Evolutionary conservation across 345 rosid species (phyloP).

Genomic region (Nasturtium officinale): DNA sequence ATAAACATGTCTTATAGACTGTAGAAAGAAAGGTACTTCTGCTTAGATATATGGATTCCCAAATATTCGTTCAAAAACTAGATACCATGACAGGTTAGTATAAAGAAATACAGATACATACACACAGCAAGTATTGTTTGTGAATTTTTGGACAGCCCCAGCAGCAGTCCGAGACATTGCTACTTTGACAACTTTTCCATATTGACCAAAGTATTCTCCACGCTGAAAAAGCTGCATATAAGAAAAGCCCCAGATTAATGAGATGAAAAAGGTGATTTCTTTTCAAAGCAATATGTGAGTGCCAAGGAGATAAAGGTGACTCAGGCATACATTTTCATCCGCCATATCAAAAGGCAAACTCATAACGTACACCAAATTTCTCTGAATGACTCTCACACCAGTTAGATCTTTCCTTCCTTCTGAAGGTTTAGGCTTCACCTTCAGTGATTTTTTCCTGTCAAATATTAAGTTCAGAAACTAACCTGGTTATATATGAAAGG

Average conservation of each 20-base stretch:
- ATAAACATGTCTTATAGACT: slow-evolving; percentile 28
- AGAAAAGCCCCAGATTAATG: slow-evolving; percentile 10
- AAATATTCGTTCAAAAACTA: slow-evolving; percentile 4
- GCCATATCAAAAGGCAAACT: slow-evolving; percentile 90
- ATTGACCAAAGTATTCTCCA: slow-evolving; percentile 86
- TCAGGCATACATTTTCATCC: slow-evolving; percentile 73
- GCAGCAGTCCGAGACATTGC: slow-evolving; percentile 86
- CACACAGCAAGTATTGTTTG: slow-evolving; percentile 97
- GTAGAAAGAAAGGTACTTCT: not conserved
- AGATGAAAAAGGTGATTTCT: not conserved
- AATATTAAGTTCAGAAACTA: slow-evolving; percentile 62
- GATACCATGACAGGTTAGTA: slow-evolving; percentile 7
- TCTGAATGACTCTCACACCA: slow-evolving; percentile 85
- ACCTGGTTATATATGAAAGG: slow-evolving; percentile 37
- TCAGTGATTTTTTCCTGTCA: slow-evolving; percentile 84
- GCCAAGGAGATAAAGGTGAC: slow-evolving; percentile 8
- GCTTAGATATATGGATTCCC: slow-evolving; percentile 11
- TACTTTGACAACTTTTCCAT: slow-evolving; percentile 89
- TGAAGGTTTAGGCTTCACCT: slow-evolving; percentile 63
- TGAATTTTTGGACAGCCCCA: slow-evolving; percentile 81
- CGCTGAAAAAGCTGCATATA: slow-evolving; percentile 73
- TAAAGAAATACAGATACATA: slow-evolving; percentile 47
- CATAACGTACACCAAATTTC: slow-evolving; percentile 90
- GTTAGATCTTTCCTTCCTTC: slow-evolving; percentile 87
- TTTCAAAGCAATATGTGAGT: slow-evolving; percentile 22